A percentile compares a stretch with the other conserved stretches of the same genome.
Conservation (phyloP, 208 protist species). For the Wallacemonas sp. region DNA sequence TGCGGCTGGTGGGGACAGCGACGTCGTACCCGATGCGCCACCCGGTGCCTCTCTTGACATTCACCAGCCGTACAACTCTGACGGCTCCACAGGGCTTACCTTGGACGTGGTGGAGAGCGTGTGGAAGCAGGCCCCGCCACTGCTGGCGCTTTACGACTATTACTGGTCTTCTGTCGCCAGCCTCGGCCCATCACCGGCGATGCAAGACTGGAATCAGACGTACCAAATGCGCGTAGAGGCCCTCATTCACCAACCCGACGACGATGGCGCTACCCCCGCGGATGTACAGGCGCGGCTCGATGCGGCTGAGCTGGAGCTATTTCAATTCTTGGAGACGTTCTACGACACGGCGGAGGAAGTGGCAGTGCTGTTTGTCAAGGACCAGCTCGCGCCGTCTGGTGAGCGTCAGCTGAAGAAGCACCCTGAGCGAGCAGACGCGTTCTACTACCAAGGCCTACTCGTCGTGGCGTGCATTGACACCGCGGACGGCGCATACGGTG, state of each 20-base stretch:
- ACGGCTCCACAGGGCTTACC: conserved; percentile 6
- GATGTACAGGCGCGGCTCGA: neutral
- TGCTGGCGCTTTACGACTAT: conserved; percentile 27
- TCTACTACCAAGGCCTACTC: conserved; percentile 43
- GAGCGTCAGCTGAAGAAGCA: neutral
- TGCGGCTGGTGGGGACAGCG: neutral
- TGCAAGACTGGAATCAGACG: conserved; percentile 44
- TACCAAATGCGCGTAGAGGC: conserved; percentile 48
- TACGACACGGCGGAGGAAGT: conserved; percentile 8
- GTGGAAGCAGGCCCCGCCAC: conserved; percentile 14
- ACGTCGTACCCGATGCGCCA: neutral
- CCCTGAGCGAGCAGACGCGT: neutral
- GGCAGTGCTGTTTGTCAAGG: conserved; percentile 12
- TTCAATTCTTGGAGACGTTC: neutral
- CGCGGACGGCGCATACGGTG: conserved; percentile 34
- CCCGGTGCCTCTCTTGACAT: neutral
- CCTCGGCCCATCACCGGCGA: neutral
- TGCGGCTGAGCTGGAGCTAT: neutral
- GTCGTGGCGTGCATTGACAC: conserved; percentile 56
- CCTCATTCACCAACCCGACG: neutral
- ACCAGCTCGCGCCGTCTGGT: conserved; percentile 4
- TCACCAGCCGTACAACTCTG: neutral
- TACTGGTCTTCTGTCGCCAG: conserved; percentile 34
- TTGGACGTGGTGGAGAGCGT: neutral
- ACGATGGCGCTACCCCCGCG: neutral